Evolutionary conservation across 2,329 filamentous ascomycete species (phyloP).

Genomic region (Pseudogymnoascus sp.): DNA sequence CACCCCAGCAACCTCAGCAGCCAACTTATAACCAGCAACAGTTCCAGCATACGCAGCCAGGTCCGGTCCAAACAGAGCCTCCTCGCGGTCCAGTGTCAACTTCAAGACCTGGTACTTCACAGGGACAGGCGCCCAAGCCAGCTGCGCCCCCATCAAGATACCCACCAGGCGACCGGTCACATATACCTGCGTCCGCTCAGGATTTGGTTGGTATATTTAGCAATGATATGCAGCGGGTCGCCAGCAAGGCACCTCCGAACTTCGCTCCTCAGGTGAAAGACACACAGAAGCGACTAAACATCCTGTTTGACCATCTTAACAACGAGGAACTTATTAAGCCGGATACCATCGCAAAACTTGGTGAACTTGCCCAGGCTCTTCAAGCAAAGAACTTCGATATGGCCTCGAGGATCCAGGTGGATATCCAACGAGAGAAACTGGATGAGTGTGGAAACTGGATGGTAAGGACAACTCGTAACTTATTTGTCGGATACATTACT

Average conservation of each 20-base stretch:
- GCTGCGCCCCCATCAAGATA: constrained; percentile 55
- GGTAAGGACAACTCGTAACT: constrained; percentile 44
- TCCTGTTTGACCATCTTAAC: constrained; percentile 96
- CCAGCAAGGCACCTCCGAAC: constrained; percentile 72
- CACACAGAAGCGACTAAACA: constrained; percentile 82
- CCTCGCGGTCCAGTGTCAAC: constrained; percentile 35
- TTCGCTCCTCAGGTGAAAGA: constrained; percentile 88
- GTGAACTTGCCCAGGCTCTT: constrained; percentile 56
- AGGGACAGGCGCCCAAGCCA: constrained; percentile 37
- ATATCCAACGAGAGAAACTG: constrained; percentile 67
- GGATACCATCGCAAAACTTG: constrained; percentile 63
- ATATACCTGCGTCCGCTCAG: constrained; percentile 71
- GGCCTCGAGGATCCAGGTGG: constrained; percentile 61
- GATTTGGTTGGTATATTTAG: constrained; percentile 74
- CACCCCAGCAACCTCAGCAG: constrained; percentile 17
- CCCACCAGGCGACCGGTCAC: constrained; percentile 78
- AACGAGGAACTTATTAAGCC: constrained; percentile 84
- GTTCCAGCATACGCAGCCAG: constrained; percentile 41
- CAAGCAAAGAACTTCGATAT: constrained; percentile 60
- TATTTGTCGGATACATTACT: constrained; percentile 26
- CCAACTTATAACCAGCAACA: constrained; percentile 31
- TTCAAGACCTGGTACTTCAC: constrained; percentile 33
- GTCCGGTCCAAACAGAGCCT: constrained; percentile 30
- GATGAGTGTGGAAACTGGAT: constrained; percentile 83
- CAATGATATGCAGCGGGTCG: constrained; percentile 81